Conservation (phyloP, 305 asterid species). For the Solanum aculeatissimum region DNA sequence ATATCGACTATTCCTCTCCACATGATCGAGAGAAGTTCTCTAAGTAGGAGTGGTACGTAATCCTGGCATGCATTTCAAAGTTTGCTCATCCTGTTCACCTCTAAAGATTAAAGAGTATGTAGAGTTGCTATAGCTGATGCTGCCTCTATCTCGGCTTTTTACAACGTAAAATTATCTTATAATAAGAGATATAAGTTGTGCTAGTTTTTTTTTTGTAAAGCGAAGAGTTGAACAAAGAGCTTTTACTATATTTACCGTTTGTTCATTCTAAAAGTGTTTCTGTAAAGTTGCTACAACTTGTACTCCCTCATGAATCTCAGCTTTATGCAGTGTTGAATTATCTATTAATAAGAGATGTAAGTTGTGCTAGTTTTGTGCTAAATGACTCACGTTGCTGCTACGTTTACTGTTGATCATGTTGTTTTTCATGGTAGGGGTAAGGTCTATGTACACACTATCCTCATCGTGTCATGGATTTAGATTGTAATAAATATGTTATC, state of each 20-base stretch:
- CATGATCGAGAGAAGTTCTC: constrained; percentile 63
- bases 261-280: background rate
- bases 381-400: background rate
- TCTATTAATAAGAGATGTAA: background rate
- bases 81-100: background rate
- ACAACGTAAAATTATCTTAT: background rate
- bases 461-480: background rate
- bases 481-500: background rate
- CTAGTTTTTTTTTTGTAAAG: background rate
- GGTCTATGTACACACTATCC: background rate
- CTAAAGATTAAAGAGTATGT: background rate
- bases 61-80: background rate
- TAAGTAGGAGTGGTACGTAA: constrained; percentile 9
- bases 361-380: background rate
- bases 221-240: background rate
- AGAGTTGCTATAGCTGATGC: background rate
- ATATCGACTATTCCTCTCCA: constrained; percentile 56
- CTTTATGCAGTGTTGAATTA: background rate
- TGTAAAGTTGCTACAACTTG: background rate
- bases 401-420: background rate
- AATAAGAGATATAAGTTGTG: background rate
- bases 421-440: background rate
- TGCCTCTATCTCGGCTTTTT: background rate
- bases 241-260: background rate
- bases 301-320: background rate